These are phyloP conservation scores for Tephrocybe sp. DNA, from an alignment of 768 basidiomycete genomes.

Conservation along the genomic window DNA sequence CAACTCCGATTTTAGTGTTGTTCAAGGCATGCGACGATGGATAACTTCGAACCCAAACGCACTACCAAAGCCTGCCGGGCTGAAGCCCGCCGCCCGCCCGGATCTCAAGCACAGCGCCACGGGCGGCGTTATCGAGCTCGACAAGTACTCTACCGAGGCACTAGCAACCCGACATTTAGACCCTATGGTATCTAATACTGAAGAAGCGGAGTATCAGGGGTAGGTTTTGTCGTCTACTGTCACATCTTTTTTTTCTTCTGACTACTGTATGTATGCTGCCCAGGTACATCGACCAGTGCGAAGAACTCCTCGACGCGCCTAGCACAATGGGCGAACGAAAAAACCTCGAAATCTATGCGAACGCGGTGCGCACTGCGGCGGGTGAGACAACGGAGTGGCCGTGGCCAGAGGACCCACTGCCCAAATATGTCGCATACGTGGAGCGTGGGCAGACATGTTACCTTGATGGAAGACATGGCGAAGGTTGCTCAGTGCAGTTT, in stretches of 20 bases:
- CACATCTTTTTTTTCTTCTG: not conserved
- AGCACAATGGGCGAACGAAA: conserved; percentile 53
- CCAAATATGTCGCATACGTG: conserved; percentile 46
- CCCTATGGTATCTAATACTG: conserved; percentile 61
- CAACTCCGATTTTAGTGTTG: conserved; percentile 44
- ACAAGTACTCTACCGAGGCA: conserved; percentile 53
- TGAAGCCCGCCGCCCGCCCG: conserved; percentile 34
- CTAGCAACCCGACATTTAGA: conserved; percentile 60
- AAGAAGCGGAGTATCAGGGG: conserved; percentile 76
- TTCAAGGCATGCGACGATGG: conserved; percentile 80
- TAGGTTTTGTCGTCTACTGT: conserved; percentile 26
- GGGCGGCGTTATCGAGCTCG: conserved; percentile 29
- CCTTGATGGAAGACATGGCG: conserved; percentile 33
- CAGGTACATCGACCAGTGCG: conserved; percentile 76
- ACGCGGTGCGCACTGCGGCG: conserved; percentile 48
- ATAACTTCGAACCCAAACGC: conserved; percentile 56
- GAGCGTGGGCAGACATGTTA: conserved; percentile 38
- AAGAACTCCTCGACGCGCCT: conserved; percentile 61
- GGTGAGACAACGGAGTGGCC: conserved; percentile 38
- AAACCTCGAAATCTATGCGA: conserved; percentile 57
- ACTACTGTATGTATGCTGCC: not conserved
- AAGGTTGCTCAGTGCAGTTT: conserved; percentile 34
- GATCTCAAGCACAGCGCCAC: conserved; percentile 34
- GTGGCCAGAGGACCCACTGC: conserved; percentile 38
- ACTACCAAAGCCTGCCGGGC: conserved; percentile 36